Evolutionary conservation across 129 eudicot genomes (phyloP).

Genomic region (Tagetes erecta): DNA sequence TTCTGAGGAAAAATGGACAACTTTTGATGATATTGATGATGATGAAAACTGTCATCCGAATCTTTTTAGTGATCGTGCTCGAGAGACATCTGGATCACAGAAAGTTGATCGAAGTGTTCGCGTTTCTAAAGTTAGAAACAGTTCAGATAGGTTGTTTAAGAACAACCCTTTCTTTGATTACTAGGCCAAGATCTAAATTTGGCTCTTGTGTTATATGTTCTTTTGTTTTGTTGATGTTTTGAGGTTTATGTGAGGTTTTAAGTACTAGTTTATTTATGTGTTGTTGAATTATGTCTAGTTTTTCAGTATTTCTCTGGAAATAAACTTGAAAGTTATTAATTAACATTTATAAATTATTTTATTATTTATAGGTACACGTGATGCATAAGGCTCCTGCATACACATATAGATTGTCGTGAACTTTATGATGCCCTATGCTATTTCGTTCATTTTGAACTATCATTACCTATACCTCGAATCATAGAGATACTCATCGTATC

Average conservation of each 20-base stretch:
- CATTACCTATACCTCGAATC: no score
- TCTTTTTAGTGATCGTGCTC: slow-evolving; percentile 47
- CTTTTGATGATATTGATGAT: slow-evolving; percentile 62
- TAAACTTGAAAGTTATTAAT: slow-evolving; percentile 25
- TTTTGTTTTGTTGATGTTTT: slow-evolving; percentile 26
- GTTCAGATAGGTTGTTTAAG: slow-evolving; percentile 61
- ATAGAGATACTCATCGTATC: no score
- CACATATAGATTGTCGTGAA: no score
- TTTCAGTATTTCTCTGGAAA: slow-evolving; percentile 24
- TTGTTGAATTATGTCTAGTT: slow-evolving; percentile 18
- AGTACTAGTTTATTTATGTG: slow-evolving; percentile 16
- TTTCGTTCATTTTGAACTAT: no score
- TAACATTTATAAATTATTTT: background rate
- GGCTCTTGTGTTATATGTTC: slow-evolving; percentile 27
- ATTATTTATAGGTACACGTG: background rate
- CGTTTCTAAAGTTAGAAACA: slow-evolving; percentile 41
- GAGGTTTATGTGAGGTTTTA: slow-evolving; percentile 17
- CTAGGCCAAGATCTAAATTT: slow-evolving; percentile 35
- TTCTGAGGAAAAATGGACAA: slow-evolving; percentile 63
- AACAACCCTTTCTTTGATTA: slow-evolving; percentile 75
- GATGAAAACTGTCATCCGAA: slow-evolving; percentile 81
- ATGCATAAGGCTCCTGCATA: no score
- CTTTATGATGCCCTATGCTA: no score
- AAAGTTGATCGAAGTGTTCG: slow-evolving; percentile 33
- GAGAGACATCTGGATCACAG: slow-evolving; percentile 28